Base-by-base conservation (phyloP, 805 yeast genomes). In the Candida caryicola region DNA sequence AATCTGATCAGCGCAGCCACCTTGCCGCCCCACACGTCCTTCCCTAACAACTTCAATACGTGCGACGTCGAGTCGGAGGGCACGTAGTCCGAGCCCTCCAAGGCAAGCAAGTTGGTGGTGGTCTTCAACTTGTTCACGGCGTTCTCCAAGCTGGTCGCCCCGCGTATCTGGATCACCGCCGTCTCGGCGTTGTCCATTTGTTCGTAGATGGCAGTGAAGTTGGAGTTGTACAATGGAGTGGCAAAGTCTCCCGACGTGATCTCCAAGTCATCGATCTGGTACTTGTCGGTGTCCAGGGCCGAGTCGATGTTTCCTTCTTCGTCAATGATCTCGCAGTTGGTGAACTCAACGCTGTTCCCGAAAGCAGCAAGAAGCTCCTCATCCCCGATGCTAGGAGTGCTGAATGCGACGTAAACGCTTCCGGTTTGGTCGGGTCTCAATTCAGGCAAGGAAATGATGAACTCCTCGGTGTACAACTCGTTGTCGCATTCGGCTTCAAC, bases 201-300 rank as follows among this genome's bases (percentile, higher is more conserved):
- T 52, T 86, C 96, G 71, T 83, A 88, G 27, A 77, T 67, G 30
- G 75, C 69, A 5, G 82, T 77, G 59, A 89, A 89, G 63, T 81
- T 78, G 30, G 93, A 87, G 45, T 82, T 77, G 59, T 78, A 87
- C 17, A 88, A 71, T 36, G 96, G 95, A 38, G 69, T 64, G 41
- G 88, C 72, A 63, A 81, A 91, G 59, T 89, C 97, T 26, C 96
- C 96, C 7, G 93, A 80, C 5, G 65, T 64, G 39, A 91, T 59
- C 41, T 77, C 79, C 53, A 89, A 70, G 41, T 82, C 84, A 62
- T 88, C 97, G 48, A 93, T 77, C 59, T 83, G 93, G 64, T 91
- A 93, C 63, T 90, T 96, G 62, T 93, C 98, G 48, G 84, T 85
- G 74, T 82, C 86, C 13, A 96, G 97, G 47, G 84, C 95, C 32